Percentiles rank a stretch among this genome's conserved stretches.
Evolutionary conservation across 1,284 basidiomycete species (phyloP).

Genomic region (Ganoderma multipileum): DNA sequence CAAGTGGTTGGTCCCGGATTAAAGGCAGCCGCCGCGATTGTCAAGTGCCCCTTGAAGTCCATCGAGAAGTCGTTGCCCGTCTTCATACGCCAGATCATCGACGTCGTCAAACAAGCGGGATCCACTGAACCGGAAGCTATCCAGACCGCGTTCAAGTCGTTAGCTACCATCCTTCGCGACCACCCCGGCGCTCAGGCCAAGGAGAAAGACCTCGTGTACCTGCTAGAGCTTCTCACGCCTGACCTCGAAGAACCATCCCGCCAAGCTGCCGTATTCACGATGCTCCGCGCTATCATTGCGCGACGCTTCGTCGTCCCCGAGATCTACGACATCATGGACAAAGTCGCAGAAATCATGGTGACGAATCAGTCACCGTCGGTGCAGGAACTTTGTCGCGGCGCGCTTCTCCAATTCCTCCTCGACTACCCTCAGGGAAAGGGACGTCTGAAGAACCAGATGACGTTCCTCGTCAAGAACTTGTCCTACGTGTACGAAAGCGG

Average conservation of each 20-base stretch:
- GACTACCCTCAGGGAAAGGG: constrained; percentile 98
- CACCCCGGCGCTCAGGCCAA: constrained; percentile 82
- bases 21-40: constrained; percentile 83
- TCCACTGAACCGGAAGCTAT: constrained; percentile 91
- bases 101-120: constrained; percentile 85
- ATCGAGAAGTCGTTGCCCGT: constrained; percentile 84
- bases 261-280: constrained; percentile 87
- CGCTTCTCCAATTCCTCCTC: constrained; percentile 93
- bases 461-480: constrained; percentile 93
- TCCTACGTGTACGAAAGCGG: constrained; percentile 93
- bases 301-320: constrained; percentile 95
- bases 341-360: constrained; percentile 93
- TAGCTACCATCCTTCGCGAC: constrained; percentile 89
- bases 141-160: constrained; percentile 88
- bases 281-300: constrained; percentile 92
- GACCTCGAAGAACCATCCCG: constrained; percentile 95
- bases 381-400: constrained; percentile 89
- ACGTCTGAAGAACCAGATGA: constrained; percentile 87
- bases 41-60: constrained; percentile 85
- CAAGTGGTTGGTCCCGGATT: constrained; percentile 84
- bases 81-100: constrained; percentile 87
- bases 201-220: constrained; percentile 88
- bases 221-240: constrained; percentile 87
- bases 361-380: constrained; percentile 92
- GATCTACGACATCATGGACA: constrained; percentile 98